Base-by-base conservation (phyloP, 176 grass and related monocot genomes). In the Ensete glaucum region DNA sequence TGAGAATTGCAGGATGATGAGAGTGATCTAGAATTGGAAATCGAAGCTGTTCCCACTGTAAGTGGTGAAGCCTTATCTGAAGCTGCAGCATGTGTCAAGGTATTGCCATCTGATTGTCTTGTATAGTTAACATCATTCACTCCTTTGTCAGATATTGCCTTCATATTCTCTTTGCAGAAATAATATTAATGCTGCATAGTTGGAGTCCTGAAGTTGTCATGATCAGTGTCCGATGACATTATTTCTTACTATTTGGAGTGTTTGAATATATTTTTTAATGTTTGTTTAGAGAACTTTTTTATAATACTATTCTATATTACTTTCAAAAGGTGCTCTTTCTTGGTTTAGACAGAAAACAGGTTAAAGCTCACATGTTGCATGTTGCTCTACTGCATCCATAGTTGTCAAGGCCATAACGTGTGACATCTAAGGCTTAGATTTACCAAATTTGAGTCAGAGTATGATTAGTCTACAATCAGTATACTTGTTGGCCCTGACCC, bases 21-120 rank as follows among this genome's bases (percentile, higher is more conserved):
- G 53, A 99, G 96, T 77, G 96, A 99, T 84, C 52, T 99, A 69
- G 96, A 99, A 65, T 82, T 81, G 71, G 91, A 95, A 57, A 22
- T 85, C 80, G 96, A 99, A 86, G 76, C 82, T 1, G 77, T 82
- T 78, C 88, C 91, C 74, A 64, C 76, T 53, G 80, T 83, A 2
- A 87, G 62, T 52, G 76, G 58, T 0, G 85, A 89, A 79, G 73
- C 77, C 2, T 76, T 83, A 80, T 85, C 83, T 12, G 88, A 99
- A 58, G 88, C 80, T 53, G 76, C 86, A 71, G 52, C 76, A 21
- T 89, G 85, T 14, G 91, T 89, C 71, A 91, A 91, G 90, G 96
- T 99, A 85, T 76, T 52, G 24, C 9, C 0, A 19, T 67, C 65
- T 67, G 17, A 70, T 10, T 70, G 5, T 43, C 34, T 43, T 43